These are phyloP conservation scores for Thermomucor indicae-seudaticae DNA, from an alignment of 371 early-diverging fungal species.

Conservation along the genomic window DNA sequence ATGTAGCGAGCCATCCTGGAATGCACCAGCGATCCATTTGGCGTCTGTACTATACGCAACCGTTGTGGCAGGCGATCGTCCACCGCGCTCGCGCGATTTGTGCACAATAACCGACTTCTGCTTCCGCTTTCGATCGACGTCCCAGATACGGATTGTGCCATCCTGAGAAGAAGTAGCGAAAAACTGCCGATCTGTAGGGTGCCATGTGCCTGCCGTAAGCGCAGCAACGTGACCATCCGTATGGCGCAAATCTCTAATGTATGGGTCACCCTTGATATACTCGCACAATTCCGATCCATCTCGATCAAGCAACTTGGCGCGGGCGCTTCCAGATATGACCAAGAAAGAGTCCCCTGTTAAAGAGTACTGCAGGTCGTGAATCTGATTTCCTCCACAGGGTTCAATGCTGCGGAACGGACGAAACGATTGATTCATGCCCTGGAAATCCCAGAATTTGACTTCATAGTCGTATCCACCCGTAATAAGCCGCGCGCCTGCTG, in stretches of 20 bases:
- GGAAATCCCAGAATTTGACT: constrained; percentile 90
- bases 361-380: constrained; percentile 81
- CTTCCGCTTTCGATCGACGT: constrained; percentile 65
- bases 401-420: constrained; percentile 79
- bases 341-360: constrained; percentile 75
- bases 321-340: constrained; percentile 71
- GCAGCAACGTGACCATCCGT: constrained; percentile 89
- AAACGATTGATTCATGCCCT: constrained; percentile 78
- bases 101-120: constrained; percentile 77
- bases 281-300: constrained; percentile 74
- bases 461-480: constrained; percentile 82
- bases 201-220: constrained; percentile 80
- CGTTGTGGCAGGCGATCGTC: constrained; percentile 63
- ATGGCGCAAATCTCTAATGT: constrained; percentile 82
- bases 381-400: constrained; percentile 81
- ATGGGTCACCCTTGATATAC: constrained; percentile 90
- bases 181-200: constrained; percentile 59
- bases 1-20: constrained; percentile 61
- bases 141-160: constrained; percentile 89
- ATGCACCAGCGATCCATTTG: constrained; percentile 63
- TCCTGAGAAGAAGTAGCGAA: constrained; percentile 86
- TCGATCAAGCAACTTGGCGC: constrained; percentile 74
- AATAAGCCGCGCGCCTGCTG: constrained; percentile 76
- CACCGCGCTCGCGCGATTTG: constrained; percentile 74
- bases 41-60: constrained; percentile 67